A percentile compares a stretch with the other conserved stretches of the same genome.
These are phyloP conservation scores for Cladosporium sp. DNA, from an alignment of 2,329 filamentous ascomycete species.

Conservation along the genomic window DNA sequence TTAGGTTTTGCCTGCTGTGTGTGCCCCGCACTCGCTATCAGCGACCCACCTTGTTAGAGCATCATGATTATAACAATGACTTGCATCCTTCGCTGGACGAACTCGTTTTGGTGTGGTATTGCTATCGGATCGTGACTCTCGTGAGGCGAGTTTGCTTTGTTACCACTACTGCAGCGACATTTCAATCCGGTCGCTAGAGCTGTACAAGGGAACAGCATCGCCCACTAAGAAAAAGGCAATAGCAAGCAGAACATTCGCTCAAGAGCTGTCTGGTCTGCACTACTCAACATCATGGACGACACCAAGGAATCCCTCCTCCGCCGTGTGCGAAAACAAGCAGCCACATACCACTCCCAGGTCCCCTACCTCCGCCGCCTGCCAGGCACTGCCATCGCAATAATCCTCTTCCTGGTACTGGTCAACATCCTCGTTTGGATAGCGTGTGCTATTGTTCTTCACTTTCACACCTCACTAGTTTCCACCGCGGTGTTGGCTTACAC, in stretches of 20 bases:
- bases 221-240: neutral
- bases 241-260: neutral
- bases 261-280: neutral
- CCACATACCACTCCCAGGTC: constrained; percentile 45
- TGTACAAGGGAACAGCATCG: neutral
- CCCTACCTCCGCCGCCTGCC: constrained; percentile 56
- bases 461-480: constrained; percentile 58
- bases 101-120: no score
- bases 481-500: constrained; percentile 83
- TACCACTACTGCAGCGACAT: neutral
- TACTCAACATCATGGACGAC: constrained; percentile 1
- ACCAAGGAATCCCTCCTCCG: neutral
- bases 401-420: constrained; percentile 48
- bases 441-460: constrained; percentile 51
- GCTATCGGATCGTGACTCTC: no score
- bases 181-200: neutral
- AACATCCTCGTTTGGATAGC: constrained; percentile 58
- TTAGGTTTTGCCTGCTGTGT: neutral
- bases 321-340: constrained; percentile 17
- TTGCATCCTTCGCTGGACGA: neutral
- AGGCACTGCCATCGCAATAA: constrained; percentile 54
- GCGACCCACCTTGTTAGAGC: neutral
- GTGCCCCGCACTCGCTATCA: neutral
- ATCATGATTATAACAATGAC: neutral
- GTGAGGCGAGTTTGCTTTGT: no score